Evolutionary conservation across 257 asterid species (phyloP), one percentile per base, ranked within the genome.

Genomic region (Schizonepeta tenuifolia): DNA sequence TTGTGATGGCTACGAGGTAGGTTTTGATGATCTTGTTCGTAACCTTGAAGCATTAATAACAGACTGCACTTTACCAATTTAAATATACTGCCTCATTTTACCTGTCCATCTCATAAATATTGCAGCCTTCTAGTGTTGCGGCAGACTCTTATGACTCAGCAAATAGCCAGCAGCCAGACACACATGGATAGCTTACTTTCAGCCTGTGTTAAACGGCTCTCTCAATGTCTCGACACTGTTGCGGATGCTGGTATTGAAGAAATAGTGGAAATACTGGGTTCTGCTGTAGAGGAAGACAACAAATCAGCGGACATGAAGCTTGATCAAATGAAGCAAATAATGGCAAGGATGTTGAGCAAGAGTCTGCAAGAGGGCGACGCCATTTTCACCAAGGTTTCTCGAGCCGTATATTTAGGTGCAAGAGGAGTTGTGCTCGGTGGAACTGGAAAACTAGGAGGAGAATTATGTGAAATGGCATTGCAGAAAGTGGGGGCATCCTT

Each of bases 1-100:
- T 90, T 11, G 98, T 95, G 61, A 83, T 87, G n/a, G 93, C 96
- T 26, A 89, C 98, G 22, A 92, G 99, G 99, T 92, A 49, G 3
- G 78, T 78, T 67, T 40, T 60, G 14, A 10, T 15, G 15, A 24
- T 15, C 56, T 28, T 35, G 41, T 46, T n/a, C 46, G 20, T 63
- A 3, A 35, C 36, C 20, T 11, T n/a, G 11, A 50, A 33, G 0
- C 9, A 2, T 4, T 51, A 2, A 26, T 13, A 26, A 6, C 17
- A 56, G 18, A 22, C 13, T n/a, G 1, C 3, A 11, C 26, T 43
- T 7, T 18, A 18, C n/a, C 33, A 8, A 21, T 38, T 41, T 24
- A 2, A 12, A 38, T 14, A 22, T 1, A 12, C 46, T 7, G 7
- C 15, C 40, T 36, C 20, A 3, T 68, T 20, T 20, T 18, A 1